Evolutionary conservation across 2,329 filamentous ascomycete species (phyloP).

Genomic region (Lachnellula cervina): DNA sequence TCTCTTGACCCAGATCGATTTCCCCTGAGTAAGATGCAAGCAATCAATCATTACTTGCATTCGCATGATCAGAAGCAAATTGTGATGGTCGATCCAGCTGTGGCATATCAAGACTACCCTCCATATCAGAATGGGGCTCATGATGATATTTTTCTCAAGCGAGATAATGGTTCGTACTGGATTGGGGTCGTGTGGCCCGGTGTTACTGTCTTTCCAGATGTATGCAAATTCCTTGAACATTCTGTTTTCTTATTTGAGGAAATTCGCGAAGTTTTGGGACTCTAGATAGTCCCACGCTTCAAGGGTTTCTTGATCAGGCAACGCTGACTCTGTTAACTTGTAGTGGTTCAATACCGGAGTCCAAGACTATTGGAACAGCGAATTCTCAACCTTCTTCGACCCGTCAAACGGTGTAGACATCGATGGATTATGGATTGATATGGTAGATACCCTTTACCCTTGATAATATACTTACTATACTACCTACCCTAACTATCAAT

Average conservation of each 20-base stretch:
- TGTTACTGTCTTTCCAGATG: slow-evolving; percentile 63
- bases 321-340: too few relatives aligned
- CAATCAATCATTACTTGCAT: slow-evolving; percentile 64
- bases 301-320: too few relatives aligned
- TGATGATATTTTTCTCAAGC: slow-evolving; percentile 43
- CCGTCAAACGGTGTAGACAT: slow-evolving; percentile 63
- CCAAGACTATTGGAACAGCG: slow-evolving; percentile 62
- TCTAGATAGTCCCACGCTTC: too few relatives aligned
- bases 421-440: slow-evolving; percentile 74
- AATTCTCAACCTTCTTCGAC: slow-evolving; percentile 63
- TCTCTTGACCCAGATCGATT: slow-evolving; percentile 61
- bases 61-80: slow-evolving; percentile 63
- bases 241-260: too few relatives aligned
- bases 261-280: too few relatives aligned
- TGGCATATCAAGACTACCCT: slow-evolving; percentile 46
- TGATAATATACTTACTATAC: too few relatives aligned
- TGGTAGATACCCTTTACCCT: slow-evolving; percentile 38
- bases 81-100: slow-evolving; percentile 72
- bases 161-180: slow-evolving; percentile 51
- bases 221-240: too few relatives aligned
- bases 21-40: slow-evolving; percentile 55
- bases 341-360: slow-evolving; percentile 63
- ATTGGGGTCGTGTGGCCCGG: slow-evolving; percentile 74
- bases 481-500: too few relatives aligned
- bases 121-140: slow-evolving; percentile 49